Conservation (phyloP, 257 asterid species). For the Parsonsia alboflavescens region DNA sequence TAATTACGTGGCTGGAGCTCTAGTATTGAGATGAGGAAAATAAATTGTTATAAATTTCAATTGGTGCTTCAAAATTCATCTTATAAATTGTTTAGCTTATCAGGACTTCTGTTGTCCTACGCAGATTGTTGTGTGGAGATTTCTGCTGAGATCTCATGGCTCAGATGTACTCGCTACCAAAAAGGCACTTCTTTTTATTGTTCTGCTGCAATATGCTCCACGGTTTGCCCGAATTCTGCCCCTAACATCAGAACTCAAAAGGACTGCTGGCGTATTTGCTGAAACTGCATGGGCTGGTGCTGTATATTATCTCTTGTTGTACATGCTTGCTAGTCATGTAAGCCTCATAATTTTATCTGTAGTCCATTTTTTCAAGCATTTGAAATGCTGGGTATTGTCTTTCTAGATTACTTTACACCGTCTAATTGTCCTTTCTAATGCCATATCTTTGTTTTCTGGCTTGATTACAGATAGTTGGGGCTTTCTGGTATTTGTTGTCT, state of each 20-base stretch:
- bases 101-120: neutral
- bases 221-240: constrained; percentile 71
- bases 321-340: constrained; percentile 99
- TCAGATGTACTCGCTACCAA: constrained; percentile 89
- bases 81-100: neutral
- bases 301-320: constrained; percentile 76
- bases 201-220: constrained; percentile 84
- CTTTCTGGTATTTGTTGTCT: constrained; percentile 95
- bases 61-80: neutral
- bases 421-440: neutral
- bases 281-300: constrained; percentile 99
- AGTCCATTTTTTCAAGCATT: neutral
- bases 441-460: constrained; percentile 5
- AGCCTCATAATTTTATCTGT: constrained; percentile 26
- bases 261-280: constrained; percentile 98
- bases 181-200: constrained; percentile 69
- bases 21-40: neutral
- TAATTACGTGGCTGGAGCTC: neutral
- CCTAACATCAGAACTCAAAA: constrained; percentile 82
- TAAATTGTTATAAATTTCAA: neutral
- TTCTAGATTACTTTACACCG: neutral
- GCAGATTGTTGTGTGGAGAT: constrained; percentile 97
- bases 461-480: constrained; percentile 84
- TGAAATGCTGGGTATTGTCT: neutral
- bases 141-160: constrained; percentile 75